Percentiles rank a stretch among this genome's conserved stretches.
Evolutionary conservation across 2,329 filamentous ascomycete genomes (phyloP).

Genomic region (Penicillium olsonii): DNA sequence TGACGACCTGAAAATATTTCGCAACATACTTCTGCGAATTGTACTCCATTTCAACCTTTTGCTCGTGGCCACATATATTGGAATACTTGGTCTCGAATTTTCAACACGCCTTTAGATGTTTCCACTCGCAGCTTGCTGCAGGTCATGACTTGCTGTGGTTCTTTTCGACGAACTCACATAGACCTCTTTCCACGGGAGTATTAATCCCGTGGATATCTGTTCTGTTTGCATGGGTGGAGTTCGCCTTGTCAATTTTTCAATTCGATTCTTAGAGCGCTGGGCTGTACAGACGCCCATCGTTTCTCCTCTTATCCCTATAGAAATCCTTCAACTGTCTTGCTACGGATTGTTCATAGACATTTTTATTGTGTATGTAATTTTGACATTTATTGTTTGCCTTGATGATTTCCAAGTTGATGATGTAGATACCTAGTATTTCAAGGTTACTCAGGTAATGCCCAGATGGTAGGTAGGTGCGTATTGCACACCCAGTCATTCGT

Average conservation of each 20-base stretch:
- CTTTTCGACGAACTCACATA: constrained; percentile 10
- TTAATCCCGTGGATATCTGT: constrained; percentile 3
- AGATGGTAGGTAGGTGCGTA: no score
- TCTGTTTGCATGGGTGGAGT: constrained; percentile 26
- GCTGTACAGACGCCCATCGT: neutral
- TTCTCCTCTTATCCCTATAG: neutral
- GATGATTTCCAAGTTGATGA: no score
- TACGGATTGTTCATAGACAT: constrained; percentile 6
- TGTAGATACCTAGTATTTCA: no score
- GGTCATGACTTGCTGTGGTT: constrained; percentile 3
- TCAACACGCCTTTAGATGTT: constrained; percentile 8
- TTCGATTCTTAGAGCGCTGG: constrained; percentile 9
- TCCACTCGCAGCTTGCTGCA: constrained; percentile 1
- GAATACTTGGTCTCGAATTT: neutral
- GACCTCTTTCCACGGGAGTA: constrained; percentile 6
- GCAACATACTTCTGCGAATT: constrained; percentile 2
- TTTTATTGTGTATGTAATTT: constrained; percentile 20
- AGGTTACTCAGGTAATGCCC: no score
- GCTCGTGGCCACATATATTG: constrained; percentile 14
- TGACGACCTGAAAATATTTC: constrained; percentile 23
- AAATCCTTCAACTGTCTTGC: neutral
- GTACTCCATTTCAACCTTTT: constrained; percentile 7
- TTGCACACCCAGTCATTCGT: no score
- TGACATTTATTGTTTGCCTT: no score
- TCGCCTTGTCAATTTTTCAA: constrained; percentile 4